Base-by-base conservation (phyloP, 192 early-diverging fungal species). In the Coemansia sp. region DNA sequence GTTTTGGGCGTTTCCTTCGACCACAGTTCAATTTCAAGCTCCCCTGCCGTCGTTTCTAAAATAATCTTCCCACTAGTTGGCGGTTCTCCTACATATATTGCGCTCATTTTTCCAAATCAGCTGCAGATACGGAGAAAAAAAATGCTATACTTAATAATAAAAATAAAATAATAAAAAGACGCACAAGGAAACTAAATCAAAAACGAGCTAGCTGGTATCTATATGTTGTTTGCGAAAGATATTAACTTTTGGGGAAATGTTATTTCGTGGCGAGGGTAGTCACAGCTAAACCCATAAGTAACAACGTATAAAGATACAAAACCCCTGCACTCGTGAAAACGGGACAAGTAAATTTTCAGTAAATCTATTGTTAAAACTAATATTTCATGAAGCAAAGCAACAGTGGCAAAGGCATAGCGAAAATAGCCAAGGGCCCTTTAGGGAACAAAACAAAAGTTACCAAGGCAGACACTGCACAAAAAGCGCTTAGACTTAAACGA, bases 1-100 rank as follows among this genome's bases (percentile, higher is more conserved):
- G 96, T 89, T 61, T 91, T 91, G 0, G 96, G 96, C 0, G 91
- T 69, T 72, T 98, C 95, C 63, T 96, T 96, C n/a, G 92, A 83
- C 93, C 94, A 98, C 30, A 97, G 86, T 72, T 96, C 94, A 20
- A 98, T 87, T 29, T 94, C 91, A 27, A 98, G 85, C 72, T 93
- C 90, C 14, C 96, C 96, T 27, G 78, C 80, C 7, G 90, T 88
- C 10, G 96, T 96, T 23, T 95, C 87, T 31, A 98, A 71, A 66
- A 92, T 84, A 25, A 98, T 89, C 56, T 89, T 90, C 54, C 86
- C 87, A 75, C 86, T 89, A 23, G 80, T 82, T 3, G 80, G 71
- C 50, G 80, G 80, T 55, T 82, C 80, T 59, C 71, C 74, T 29
- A 74, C 59, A 56, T 82, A 82, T 30, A 82, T 73, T 25, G 63